Evolutionary conservation across 2,329 filamentous ascomycete species (phyloP), one percentile per base, ranked within the genome.

Genomic region (Echinosphaeria canescens): DNA sequence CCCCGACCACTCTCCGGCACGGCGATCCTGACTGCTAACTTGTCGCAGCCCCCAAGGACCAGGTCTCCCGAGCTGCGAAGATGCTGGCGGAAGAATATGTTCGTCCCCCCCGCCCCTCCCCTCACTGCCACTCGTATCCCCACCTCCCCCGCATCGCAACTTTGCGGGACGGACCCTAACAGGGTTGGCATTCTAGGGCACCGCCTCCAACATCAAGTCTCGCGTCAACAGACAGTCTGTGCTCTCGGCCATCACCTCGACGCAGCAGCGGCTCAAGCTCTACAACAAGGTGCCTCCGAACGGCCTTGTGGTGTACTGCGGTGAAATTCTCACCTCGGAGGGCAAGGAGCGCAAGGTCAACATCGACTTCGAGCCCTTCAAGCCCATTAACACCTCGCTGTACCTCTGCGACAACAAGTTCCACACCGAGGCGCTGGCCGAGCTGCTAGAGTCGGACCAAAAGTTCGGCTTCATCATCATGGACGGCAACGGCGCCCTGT

Each of bases 41-140:
- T 10, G 24, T 36, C 22, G 32, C 44, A 90, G 81, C 88, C 33
- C 88, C 88, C 40, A 98, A 98, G 70, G 84, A 93, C 53, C 88
- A 98, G 58, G 69, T 98, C 36, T 95, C 88, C 24, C 75, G 84
- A 45, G 76, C 80, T 29, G 80, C 88, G 33, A 95, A 95, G 68
- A 98, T 98, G 88, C 76, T 98, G 74, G 90, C 90, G 61, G 88
- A 98, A 93, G 84, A 92, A 79, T 92, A 88, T 49, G 80, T 88
- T 66, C 38, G 76, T 57, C 30, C 23, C 25, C 24, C 18, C 26
- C 29, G 13, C 9, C 12, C 3, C 5, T 14, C 10, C 37, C 43
- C 31, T 42, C 41, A 25, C 10, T 23, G 10, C 18, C 13, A n/a
- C 15, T 15, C 10, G n/a, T 10, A 19, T n/a, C n/a, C n/a, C n/a